These are phyloP conservation scores for Cymbopogon flexuosus DNA, from an alignment of 202 grass and related monocot genomes.

Conservation along the genomic window DNA sequence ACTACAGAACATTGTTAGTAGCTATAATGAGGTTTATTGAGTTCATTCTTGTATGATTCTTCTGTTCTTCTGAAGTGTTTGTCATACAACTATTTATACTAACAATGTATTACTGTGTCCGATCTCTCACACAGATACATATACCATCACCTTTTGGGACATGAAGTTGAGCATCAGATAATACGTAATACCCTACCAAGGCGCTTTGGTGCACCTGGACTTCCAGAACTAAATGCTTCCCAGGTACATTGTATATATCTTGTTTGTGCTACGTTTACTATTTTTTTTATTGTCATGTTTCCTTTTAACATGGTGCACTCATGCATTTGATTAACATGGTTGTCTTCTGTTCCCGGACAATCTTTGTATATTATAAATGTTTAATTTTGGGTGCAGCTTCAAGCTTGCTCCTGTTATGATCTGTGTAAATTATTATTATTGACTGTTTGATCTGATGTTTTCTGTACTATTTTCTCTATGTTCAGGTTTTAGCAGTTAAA, in stretches of 20 bases:
- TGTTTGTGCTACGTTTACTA: not conserved
- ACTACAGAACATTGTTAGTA: slow-evolving; percentile 3
- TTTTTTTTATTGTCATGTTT: not conserved
- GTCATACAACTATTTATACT: not conserved
- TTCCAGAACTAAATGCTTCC: slow-evolving; percentile 98
- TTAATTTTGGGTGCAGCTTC: not conserved
- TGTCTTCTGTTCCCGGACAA: not conserved
- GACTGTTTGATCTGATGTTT: slow-evolving; percentile 7
- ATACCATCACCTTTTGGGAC: slow-evolving; percentile 96
- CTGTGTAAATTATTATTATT: slow-evolving; percentile 1
- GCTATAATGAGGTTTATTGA: not conserved
- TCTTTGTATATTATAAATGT: not conserved
- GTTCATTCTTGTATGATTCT: not conserved
- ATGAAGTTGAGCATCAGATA: slow-evolving; percentile 96
- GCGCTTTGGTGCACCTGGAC: slow-evolving; percentile 92
- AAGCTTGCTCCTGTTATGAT: not conserved
- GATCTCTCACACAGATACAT: slow-evolving; percentile 58
- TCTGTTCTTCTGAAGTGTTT: not conserved
- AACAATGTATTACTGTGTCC: not conserved
- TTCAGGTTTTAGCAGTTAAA: slow-evolving; percentile 95
- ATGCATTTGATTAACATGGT: not conserved
- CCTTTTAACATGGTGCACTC: not conserved
- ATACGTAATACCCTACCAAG: slow-evolving; percentile 82
- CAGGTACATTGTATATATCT: slow-evolving; percentile 46
- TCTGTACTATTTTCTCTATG: not conserved